Conservation (phyloP, 2,329 filamentous ascomycete species). For the Claviceps cyperi region DNA sequence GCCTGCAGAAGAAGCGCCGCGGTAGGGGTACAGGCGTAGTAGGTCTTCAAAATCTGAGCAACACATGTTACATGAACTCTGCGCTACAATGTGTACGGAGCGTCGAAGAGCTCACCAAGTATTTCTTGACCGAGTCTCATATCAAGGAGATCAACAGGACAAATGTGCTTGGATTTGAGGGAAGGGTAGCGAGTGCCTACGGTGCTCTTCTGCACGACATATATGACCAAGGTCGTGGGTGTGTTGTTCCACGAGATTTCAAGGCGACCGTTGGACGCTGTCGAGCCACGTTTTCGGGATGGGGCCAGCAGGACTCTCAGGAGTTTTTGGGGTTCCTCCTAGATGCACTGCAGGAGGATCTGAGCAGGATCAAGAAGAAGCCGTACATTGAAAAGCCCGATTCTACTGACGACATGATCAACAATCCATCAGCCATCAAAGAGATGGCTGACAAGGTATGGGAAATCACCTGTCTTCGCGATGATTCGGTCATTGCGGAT, state of each 20-base stretch:
- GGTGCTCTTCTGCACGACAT: slow-evolving; percentile 62
- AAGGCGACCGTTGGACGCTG: slow-evolving; percentile 70
- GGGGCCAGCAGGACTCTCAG: slow-evolving; percentile 92
- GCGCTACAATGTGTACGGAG: slow-evolving; percentile 88
- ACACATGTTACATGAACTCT: slow-evolving; percentile 99
- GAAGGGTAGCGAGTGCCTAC: slow-evolving; percentile 77
- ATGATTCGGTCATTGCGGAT: slow-evolving; percentile 90
- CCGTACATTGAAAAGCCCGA: slow-evolving; percentile 96
- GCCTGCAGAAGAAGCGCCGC: slow-evolving; percentile 52
- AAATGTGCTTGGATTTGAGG: slow-evolving; percentile 76
- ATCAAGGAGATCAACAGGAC: slow-evolving; percentile 68
- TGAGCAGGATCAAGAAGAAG: slow-evolving; percentile 89
- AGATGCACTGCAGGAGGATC: slow-evolving; percentile 85
- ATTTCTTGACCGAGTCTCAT: slow-evolving; percentile 67
- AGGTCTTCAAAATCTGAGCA: slow-evolving; percentile 80
- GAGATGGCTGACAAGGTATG: slow-evolving; percentile 80
- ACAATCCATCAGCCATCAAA: slow-evolving; percentile 64
- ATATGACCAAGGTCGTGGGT: slow-evolving; percentile 54
- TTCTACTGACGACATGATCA: slow-evolving; percentile 90
- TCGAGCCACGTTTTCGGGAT: slow-evolving; percentile 78
- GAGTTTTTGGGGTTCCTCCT: slow-evolving; percentile 92
- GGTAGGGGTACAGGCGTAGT: slow-evolving; percentile 62
- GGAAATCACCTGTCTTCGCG: slow-evolving; percentile 80
- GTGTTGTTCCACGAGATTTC: slow-evolving; percentile 66
- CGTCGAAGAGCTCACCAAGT: slow-evolving; percentile 84